Evolutionary conservation across 345 rosid species (phyloP).

Genomic region (Hirschfeldia incana): DNA sequence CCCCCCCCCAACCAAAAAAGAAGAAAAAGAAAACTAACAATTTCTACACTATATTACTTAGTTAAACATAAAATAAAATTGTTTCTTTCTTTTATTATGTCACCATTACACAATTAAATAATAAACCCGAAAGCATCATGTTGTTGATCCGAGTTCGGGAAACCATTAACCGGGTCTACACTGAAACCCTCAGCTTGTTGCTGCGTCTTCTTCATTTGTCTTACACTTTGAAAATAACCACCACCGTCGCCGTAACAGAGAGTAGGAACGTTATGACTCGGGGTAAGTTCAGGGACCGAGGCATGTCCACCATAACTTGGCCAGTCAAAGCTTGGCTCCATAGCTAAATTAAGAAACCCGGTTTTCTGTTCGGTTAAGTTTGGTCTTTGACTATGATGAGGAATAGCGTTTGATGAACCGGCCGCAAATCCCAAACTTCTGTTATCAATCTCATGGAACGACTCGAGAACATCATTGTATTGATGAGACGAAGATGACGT

Average conservation of each 20-base stretch:
- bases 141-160: constrained; percentile 35
- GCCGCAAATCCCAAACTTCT: constrained; percentile 39
- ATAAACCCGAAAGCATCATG: constrained; percentile 36
- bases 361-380: constrained; percentile 45
- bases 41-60: constrained; percentile 4
- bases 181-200: constrained; percentile 36
- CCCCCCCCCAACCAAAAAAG: no score
- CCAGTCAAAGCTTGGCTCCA: constrained; percentile 62
- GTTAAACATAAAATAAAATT: not conserved
- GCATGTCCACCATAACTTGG: constrained; percentile 46
- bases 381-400: constrained; percentile 43
- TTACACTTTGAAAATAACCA: constrained; percentile 34
- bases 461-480: constrained; percentile 67
- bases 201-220: constrained; percentile 64
- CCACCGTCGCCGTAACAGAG: constrained; percentile 36
- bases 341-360: constrained; percentile 33
- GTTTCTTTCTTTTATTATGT: not conserved
- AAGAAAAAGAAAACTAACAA: not conserved
- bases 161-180: constrained; percentile 35
- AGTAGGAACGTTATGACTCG: constrained; percentile 35
- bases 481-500: constrained; percentile 70
- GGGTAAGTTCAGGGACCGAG: constrained; percentile 44
- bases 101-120: constrained; percentile 31
- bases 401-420: constrained; percentile 39
- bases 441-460: constrained; percentile 62